These are phyloP conservation scores for Uncinocarpus reesii DNA, from an alignment of 2,329 filamentous ascomycete genomes.

Conservation along the genomic window DNA sequence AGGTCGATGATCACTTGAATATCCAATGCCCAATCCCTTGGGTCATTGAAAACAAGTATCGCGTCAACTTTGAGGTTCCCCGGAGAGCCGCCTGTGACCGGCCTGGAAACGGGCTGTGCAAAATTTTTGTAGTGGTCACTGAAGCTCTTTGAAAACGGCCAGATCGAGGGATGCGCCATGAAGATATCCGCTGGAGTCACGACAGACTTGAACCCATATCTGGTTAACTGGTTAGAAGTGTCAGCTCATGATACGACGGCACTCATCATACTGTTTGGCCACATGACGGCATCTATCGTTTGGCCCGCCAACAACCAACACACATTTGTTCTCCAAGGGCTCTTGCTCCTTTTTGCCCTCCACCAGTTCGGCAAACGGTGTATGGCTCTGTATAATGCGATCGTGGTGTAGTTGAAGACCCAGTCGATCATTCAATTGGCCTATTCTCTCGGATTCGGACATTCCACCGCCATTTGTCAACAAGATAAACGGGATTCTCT, in stretches of 20 bases:
- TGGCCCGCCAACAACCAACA: slow-evolving; percentile 64
- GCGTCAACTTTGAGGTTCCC: slow-evolving; percentile 68
- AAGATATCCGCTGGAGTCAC: slow-evolving; percentile 80
- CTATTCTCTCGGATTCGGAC: slow-evolving; percentile 62
- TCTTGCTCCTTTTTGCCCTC: slow-evolving; percentile 46
- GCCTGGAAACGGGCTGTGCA: slow-evolving; percentile 29
- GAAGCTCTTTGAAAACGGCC: slow-evolving; percentile 68
- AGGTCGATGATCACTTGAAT: slow-evolving; percentile 75
- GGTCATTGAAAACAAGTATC: slow-evolving; percentile 90
- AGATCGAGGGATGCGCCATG: slow-evolving; percentile 60
- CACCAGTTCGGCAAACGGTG: slow-evolving; percentile 67
- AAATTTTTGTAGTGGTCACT: slow-evolving; percentile 49
- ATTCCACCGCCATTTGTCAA: slow-evolving; percentile 93
- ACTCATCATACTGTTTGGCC: slow-evolving; percentile 51
- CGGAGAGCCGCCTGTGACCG: slow-evolving; percentile 32
- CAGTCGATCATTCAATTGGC: slow-evolving; percentile 57
- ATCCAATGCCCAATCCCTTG: slow-evolving; percentile 90
- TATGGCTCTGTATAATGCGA: slow-evolving; percentile 82
- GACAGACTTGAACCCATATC: slow-evolving; percentile 68
- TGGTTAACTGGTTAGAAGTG: slow-evolving; percentile 18
- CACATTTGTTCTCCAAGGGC: slow-evolving; percentile 52
- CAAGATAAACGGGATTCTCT: slow-evolving; percentile 81
- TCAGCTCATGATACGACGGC: neutral
- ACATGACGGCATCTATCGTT: slow-evolving; percentile 59
- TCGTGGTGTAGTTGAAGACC: slow-evolving; percentile 53